Evolutionary conservation across 2,329 filamentous ascomycete genomes (phyloP), one percentile per base, ranked within the genome.

Genomic region (Diaporthe citri): DNA sequence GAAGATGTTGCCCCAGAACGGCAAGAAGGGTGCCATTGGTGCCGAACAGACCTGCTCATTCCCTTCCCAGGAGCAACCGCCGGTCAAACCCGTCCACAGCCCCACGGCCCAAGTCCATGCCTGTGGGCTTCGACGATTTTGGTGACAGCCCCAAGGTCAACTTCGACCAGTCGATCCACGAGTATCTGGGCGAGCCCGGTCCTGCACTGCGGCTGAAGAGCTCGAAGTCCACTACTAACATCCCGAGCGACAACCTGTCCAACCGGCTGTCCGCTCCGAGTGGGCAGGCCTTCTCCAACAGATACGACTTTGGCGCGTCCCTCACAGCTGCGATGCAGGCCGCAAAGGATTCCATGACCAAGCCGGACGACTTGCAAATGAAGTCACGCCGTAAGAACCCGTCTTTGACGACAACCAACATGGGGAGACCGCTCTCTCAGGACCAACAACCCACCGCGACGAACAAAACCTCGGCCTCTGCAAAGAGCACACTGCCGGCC

Each of bases 301-400:
- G 97, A 72, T 99, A 99, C 83, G 96, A 98, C 85, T 98, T 99
- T 83, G 93, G 94, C 76, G 95, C 95, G n/a, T 98, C 97, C 0
- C 89, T 98, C 41, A 93, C 90, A 71, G 95, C 95, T 70, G 95
- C 95, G 17, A 93, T 96, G 82, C 92, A 93, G 80, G 92, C 91
- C 39, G 92, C 93, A 62, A 94, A 94, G 81, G 91, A 91, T 77
- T 87, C 88, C 20, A 85, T 90, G 78, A 86, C 88, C 77, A 90
- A 92, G 82, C 84, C 86, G 83, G 89, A 92, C 80, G 87, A 88
- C 71, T 82, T 93, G 46, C 87, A 90, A 78, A 89, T 90, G 88
- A 90, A 89, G 83, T 80, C 86, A 43, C 85, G 87, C 73, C 85
- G 85, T 78, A 86, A 85, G 77, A 76, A 80, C 17, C 74, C 81